phyloP scores from a whole-genome alignment of 306 rosid species.

The Vigna angularis region DNA sequence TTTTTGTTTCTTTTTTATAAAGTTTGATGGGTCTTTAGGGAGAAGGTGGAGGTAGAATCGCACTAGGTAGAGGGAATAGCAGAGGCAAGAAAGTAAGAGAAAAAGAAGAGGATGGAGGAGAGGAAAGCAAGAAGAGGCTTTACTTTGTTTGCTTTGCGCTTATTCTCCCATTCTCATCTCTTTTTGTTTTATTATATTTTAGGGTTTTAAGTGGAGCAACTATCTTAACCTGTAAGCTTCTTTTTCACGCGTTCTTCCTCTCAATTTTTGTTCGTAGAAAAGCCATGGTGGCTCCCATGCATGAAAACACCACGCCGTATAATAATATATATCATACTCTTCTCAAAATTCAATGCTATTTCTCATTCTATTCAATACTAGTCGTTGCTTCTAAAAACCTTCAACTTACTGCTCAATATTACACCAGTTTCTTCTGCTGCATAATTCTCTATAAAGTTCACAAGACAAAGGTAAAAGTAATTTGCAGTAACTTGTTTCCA shows the following conservation, averaged over 20 bases:
- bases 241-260: background rate
- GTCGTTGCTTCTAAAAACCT: background rate
- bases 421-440: too few species aligned
- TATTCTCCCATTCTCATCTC: conserved; percentile 28
- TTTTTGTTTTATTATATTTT: conserved; percentile 24
- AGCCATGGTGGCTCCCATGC: background rate
- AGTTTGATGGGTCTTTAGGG: conserved; percentile 27
- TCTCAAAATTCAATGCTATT: background rate
- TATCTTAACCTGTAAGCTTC: conserved; percentile 22
- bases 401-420: background rate
- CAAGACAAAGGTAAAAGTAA: background rate
- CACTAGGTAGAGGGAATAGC: background rate
- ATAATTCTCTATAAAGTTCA: background rate
- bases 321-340: background rate
- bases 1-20: background rate
- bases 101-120: conserved; percentile 9
- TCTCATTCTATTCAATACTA: background rate
- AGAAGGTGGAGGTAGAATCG: conserved; percentile 28
- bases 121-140: conserved; percentile 20
- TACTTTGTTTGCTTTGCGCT: conserved; percentile 20
- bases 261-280: background rate
- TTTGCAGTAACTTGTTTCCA: background rate
- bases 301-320: background rate
- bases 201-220: conserved; percentile 14
- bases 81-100: background rate